These are phyloP conservation scores for Globisporangium ultimum DNA, from an alignment of 352 stramenopile species.

Conservation along the genomic window DNA sequence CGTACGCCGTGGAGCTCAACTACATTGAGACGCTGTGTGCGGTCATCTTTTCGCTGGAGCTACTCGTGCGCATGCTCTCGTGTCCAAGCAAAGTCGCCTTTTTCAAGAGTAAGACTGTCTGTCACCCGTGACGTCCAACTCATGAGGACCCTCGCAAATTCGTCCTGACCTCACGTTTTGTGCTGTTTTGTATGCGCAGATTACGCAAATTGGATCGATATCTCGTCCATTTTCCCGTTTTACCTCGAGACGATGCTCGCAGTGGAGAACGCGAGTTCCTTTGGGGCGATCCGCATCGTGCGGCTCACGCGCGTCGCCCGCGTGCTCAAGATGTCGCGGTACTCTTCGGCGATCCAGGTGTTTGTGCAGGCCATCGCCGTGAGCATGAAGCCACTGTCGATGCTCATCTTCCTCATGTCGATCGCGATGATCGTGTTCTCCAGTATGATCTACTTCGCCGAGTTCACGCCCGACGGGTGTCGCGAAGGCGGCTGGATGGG, in stretches of 20 bases:
- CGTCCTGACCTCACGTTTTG: background rate
- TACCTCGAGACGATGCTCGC: constrained; percentile 73
- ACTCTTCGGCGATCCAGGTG: constrained; percentile 83
- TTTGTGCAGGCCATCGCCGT: constrained; percentile 74
- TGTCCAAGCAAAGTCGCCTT: constrained; percentile 50
- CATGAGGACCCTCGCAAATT: background rate
- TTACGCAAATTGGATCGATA: constrained; percentile 79
- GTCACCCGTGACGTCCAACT: no score
- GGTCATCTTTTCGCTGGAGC: constrained; percentile 59
- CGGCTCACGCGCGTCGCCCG: constrained; percentile 78
- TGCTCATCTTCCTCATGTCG: constrained; percentile 85
- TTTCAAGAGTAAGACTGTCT: constrained; percentile 30
- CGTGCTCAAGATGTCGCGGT: constrained; percentile 86
- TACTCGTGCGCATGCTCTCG: constrained; percentile 41
- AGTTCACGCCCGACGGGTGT: constrained; percentile 65
- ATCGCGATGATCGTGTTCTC: constrained; percentile 86
- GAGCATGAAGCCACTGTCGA: constrained; percentile 77
- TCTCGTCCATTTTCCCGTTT: constrained; percentile 80
- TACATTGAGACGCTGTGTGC: constrained; percentile 50
- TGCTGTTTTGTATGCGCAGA: constrained; percentile 21
- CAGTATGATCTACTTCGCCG: constrained; percentile 80
- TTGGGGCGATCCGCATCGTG: constrained; percentile 79
- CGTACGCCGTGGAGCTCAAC: constrained; percentile 28
- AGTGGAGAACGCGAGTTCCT: constrained; percentile 59
- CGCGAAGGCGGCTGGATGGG: constrained; percentile 56